These are phyloP conservation scores for Eimeria sp. DNA, from an alignment of 169 alveolate species.

Conservation along the genomic window DNA sequence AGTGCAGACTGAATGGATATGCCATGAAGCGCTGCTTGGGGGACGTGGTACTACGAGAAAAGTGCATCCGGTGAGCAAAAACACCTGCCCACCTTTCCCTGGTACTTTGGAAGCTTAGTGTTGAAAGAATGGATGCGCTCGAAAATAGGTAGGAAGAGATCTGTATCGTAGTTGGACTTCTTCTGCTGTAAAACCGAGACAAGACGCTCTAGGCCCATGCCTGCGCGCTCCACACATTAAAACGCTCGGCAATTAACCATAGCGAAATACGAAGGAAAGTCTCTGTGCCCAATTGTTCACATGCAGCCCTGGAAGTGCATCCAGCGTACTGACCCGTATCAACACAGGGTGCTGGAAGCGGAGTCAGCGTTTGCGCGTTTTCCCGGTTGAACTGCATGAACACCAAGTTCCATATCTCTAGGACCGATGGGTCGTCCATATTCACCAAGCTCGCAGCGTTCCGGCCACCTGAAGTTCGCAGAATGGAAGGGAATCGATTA, in stretches of 20 bases:
- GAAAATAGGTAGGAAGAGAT: conserved; percentile 92
- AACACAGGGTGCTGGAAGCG: conserved; percentile 95
- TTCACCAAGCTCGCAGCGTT: conserved; percentile 96
- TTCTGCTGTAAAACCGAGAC: conserved; percentile 92
- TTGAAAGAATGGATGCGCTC: conserved; percentile 89
- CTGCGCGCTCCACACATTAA: conserved; percentile 62
- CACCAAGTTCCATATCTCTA: conserved; percentile 97
- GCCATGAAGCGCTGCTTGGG: neutral
- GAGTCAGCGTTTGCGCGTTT: conserved; percentile 91
- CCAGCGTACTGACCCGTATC: conserved; percentile 92
- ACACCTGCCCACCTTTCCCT: conserved; percentile 88
- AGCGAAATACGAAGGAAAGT: neutral
- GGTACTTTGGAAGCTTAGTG: conserved; percentile 89
- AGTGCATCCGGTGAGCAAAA: neutral
- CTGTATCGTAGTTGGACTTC: conserved; percentile 96
- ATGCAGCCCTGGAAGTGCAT: neutral
- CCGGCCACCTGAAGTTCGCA: conserved; percentile 89
- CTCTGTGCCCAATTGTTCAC: neutral
- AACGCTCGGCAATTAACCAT: neutral
- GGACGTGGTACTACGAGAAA: neutral
- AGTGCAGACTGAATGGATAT: neutral
- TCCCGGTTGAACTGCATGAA: conserved; percentile 97
- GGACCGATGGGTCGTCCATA: conserved; percentile 96
- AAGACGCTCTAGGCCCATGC: conserved; percentile 97
- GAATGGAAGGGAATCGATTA: neutral